Evolutionary conservation across 1,139 yeast species (phyloP), one percentile per base, ranked within the genome.

Genomic region (Geotrichum armillariae): DNA sequence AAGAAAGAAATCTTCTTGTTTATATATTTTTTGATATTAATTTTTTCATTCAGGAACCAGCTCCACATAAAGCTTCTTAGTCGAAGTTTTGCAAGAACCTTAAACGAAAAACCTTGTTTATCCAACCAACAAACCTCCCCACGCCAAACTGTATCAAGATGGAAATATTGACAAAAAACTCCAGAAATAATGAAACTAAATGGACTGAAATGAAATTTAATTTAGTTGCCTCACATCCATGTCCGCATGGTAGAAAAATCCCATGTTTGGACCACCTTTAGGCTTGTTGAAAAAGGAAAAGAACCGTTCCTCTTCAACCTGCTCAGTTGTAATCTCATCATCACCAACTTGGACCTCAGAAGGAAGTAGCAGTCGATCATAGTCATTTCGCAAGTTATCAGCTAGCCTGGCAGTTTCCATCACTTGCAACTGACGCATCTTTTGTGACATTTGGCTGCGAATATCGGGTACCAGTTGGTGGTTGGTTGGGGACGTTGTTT

Each of bases 171-270:
- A n/a, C n/a, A n/a, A n/a, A n/a, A n/a, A n/a, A n/a, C n/a, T n/a
- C n/a, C n/a, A n/a, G n/a, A n/a, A n/a, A n/a, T n/a, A n/a, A n/a
- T n/a, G n/a, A n/a, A n/a, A n/a, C n/a, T n/a, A n/a, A n/a, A n/a
- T n/a, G n/a, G n/a, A n/a, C n/a, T n/a, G n/a, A n/a, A n/a, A n/a
- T n/a, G n/a, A n/a, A n/a, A n/a, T n/a, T n/a, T n/a, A n/a, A n/a
- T 31, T 32, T 20, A 8, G 22, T 17, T 29, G 37, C 16, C 29
- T 20, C 23, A 7, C 36, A 18, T 3, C 23, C 5, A 14, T 20
- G 18, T 32, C 36, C 5, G 37, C 37, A 20, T 41, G 8, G 29
- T 41, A 9, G 22, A 39, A 39, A 25, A 39, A 39, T 27, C 42
- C 42, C 29, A 7, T 25, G 29, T n/a, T 4, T 9, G 12, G 23